A percentile compares a stretch with the other conserved stretches of the same genome.
phyloP scores from a whole-genome alignment of 306 rosid species.

The Quercus glauca region DNA sequence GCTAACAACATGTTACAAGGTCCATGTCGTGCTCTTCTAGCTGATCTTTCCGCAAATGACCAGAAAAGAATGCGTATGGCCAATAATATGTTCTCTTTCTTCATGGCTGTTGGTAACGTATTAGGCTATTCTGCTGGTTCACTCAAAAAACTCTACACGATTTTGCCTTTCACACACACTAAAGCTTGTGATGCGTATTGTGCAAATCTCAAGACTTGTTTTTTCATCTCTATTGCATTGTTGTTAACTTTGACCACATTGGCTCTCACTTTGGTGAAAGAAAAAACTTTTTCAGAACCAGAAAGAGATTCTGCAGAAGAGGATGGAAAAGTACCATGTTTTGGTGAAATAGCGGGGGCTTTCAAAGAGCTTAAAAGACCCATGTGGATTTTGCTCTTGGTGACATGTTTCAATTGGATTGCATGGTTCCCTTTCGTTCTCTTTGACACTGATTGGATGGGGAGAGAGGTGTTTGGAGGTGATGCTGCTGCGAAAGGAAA shows the following conservation, averaged over 20 bases:
- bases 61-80: slow-evolving; percentile 45
- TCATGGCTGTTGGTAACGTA: slow-evolving; percentile 82
- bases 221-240: slow-evolving; percentile 60
- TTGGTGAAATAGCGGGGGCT: slow-evolving; percentile 53
- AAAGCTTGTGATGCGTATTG: slow-evolving; percentile 73
- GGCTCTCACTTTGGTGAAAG: slow-evolving; percentile 49
- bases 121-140: slow-evolving; percentile 77
- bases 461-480: slow-evolving; percentile 82
- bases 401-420: slow-evolving; percentile 82
- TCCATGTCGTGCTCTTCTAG: slow-evolving; percentile 67
- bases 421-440: slow-evolving; percentile 90
- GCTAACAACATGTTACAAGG: slow-evolving; percentile 83
- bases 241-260: slow-evolving; percentile 21
- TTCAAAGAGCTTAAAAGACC: slow-evolving; percentile 55
- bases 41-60: slow-evolving; percentile 56
- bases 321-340: slow-evolving; percentile 28
- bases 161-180: slow-evolving; percentile 63
- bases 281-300: background rate
- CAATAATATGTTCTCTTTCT: slow-evolving; percentile 61
- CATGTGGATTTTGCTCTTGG: slow-evolving; percentile 70
- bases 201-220: slow-evolving; percentile 77
- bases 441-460: slow-evolving; percentile 98
- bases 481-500: slow-evolving; percentile 3
- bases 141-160: slow-evolving; percentile 32
- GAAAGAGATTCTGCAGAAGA: no score